These are phyloP conservation scores for Alternaria viburni DNA, from an alignment of 2,329 filamentous ascomycete genomes.

Conservation along the genomic window DNA sequence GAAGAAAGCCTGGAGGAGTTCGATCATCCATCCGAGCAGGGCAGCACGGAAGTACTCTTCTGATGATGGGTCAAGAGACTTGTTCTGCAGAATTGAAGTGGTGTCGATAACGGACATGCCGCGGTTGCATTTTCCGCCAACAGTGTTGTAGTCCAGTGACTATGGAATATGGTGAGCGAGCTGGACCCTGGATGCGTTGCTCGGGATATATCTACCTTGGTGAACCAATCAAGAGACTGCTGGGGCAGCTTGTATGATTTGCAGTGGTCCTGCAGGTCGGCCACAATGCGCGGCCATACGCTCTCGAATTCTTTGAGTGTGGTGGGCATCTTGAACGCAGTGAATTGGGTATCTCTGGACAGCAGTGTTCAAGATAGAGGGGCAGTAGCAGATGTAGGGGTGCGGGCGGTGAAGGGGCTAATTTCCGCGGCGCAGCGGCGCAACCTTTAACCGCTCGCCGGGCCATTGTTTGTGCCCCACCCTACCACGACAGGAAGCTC, in stretches of 20 bases:
- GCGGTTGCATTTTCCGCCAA: conserved; percentile 97
- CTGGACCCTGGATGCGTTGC: conserved; percentile 1
- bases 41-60: conserved; percentile 85
- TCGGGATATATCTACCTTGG: conserved; percentile 64
- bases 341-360: background rate
- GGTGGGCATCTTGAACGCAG: conserved; percentile 63
- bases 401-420: conserved; percentile 11
- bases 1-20: conserved; percentile 98
- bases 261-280: conserved; percentile 80
- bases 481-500: conserved; percentile 23
- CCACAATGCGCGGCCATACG: conserved; percentile 84
- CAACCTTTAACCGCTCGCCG: conserved; percentile 10
- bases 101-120: conserved; percentile 98
- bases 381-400: conserved; percentile 11
- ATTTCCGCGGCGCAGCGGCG: conserved; percentile 12
- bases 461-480: conserved; percentile 23
- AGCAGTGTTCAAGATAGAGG: conserved; percentile 12
- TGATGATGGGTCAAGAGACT: conserved; percentile 70
- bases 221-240: conserved; percentile 84
- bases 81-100: conserved; percentile 76
- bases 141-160: conserved; percentile 83
- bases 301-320: conserved; percentile 87
- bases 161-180: conserved; percentile 49
- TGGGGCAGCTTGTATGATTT: conserved; percentile 82
- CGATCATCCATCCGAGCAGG: conserved; percentile 94